Base-by-base conservation (phyloP, 371 early-diverging fungal genomes). In the Apophysomyces sp. region DNA sequence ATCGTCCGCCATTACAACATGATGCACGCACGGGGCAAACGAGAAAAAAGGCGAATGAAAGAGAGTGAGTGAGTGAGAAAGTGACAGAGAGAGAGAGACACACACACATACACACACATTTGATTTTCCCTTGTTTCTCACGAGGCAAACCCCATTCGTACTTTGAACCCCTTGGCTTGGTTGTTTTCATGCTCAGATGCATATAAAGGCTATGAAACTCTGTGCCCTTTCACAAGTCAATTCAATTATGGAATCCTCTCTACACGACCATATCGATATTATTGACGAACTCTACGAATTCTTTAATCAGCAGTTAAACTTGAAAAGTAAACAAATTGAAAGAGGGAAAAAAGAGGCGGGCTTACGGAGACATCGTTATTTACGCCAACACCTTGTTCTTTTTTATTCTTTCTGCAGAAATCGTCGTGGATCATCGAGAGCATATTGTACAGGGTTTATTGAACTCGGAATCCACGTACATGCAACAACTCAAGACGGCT, bases 281-380 rank as follows among this genome's bases (percentile, higher is more conserved):
- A 65, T 69, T 65, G 69, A 69, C 31, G 69, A 69, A 31, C 36
- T 69, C 6, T 69, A 69, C 49, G 62, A 65, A 12, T 69, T 65
- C 31, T 69, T 69, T 65, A 58, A 44, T 44, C 49, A 44, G 8
- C 49, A 44, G 21, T 18, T 21, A 7, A 21, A 44, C 21, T 21
- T 44, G 2, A n/a, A 44, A 44, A 44, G 49, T 44, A 44, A 34
- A n/a, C n/a, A n/a, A n/a, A n/a, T n/a, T n/a, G n/a, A n/a, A n/a
- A n/a, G n/a, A n/a, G n/a, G n/a, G n/a, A n/a, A n/a, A n/a, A n/a
- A n/a, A n/a, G n/a, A n/a, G n/a, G n/a, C n/a, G n/a, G n/a, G n/a
- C n/a, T n/a, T n/a, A n/a, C n/a, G n/a, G n/a, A n/a, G n/a, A n/a
- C n/a, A 37, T 16, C 44, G 26, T n/a, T n/a, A 30, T 40, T 26